Percentiles rank a stretch among this genome's conserved stretches.
Evolutionary conservation across 176 grass and related monocot genomes (phyloP).

Genomic region (Pontederia crassipes): DNA sequence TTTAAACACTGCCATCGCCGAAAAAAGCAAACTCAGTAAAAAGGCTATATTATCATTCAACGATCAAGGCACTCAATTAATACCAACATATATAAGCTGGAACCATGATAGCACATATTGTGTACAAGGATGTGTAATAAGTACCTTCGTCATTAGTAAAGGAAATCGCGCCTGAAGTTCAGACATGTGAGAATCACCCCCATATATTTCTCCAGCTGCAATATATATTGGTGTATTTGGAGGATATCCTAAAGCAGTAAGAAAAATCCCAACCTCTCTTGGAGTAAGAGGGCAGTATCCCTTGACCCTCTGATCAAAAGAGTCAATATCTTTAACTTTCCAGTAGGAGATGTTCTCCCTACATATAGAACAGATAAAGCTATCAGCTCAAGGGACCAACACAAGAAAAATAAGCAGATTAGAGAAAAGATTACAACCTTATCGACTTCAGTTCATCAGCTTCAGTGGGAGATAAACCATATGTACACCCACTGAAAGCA

Average conservation of each 20-base stretch:
- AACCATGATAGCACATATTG: not conserved
- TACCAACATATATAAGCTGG: too few species aligned
- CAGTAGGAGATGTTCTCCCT: slow-evolving; percentile 89
- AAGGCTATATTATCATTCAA: too few species aligned
- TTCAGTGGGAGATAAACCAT: slow-evolving; percentile 75
- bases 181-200: slow-evolving; percentile 67
- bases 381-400: not conserved
- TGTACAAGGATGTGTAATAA: not conserved
- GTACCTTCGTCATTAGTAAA: slow-evolving; percentile 87
- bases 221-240: slow-evolving; percentile 82
- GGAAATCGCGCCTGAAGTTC: slow-evolving; percentile 70
- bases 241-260: slow-evolving; percentile 83
- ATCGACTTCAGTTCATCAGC: slow-evolving; percentile 79
- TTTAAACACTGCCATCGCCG: too few species aligned
- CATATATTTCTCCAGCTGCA: slow-evolving; percentile 92
- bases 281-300: slow-evolving; percentile 91
- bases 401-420: not conserved
- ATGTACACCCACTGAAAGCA: slow-evolving; percentile 95
- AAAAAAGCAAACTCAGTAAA: too few species aligned
- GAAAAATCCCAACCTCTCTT: slow-evolving; percentile 82
- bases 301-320: slow-evolving; percentile 56
- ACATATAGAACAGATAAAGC: slow-evolving; percentile 8
- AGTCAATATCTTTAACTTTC: slow-evolving; percentile 92
- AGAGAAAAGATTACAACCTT: slow-evolving; percentile 29
- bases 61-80: too few species aligned